These are phyloP conservation scores for Pichia sp. DNA, from an alignment of 1,139 yeast genomes.

Conservation along the genomic window DNA sequence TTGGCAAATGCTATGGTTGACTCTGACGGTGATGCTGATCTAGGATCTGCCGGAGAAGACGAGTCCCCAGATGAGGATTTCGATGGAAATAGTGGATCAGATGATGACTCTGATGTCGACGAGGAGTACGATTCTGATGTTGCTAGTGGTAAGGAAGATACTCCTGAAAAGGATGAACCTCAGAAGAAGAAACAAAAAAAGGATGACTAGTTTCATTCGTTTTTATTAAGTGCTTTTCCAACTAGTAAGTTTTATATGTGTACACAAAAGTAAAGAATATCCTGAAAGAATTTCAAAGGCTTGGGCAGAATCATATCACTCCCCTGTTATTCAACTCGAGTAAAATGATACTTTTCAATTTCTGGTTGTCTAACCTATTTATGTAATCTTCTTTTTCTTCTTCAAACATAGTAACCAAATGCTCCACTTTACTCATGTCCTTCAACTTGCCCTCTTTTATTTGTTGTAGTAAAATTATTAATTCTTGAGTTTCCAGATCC, in stretches of 20 bases:
- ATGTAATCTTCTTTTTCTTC: conserved; percentile 13
- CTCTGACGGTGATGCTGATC: conserved; percentile 66
- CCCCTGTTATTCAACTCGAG: conserved; percentile 21
- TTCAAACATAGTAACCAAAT: conserved; percentile 25
- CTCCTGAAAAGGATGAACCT: conserved; percentile 38
- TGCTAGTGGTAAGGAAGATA: conserved; percentile 34
- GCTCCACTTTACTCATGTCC: conserved; percentile 16
- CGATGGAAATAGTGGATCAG: conserved; percentile 63
- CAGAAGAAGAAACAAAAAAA: conserved; percentile 40
- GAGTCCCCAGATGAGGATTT: conserved; percentile 55
- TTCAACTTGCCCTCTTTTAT: conserved; percentile 11
- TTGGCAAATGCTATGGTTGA: conserved; percentile 73
- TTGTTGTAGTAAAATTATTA: conserved; percentile 9
- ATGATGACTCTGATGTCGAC: conserved; percentile 69
- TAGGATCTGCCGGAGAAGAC: conserved; percentile 51
- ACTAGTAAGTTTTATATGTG: background rate
- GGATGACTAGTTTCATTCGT: conserved; percentile 5
- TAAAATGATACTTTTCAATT: conserved; percentile 18
- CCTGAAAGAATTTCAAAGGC: background rate
- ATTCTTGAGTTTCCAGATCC: conserved; percentile 11
- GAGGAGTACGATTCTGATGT: conserved; percentile 86
- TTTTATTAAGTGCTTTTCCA: background rate
- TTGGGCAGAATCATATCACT: background rate
- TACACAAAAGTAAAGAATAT: background rate
- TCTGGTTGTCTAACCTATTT: conserved; percentile 20